Conservation (phyloP, 2,329 filamentous ascomycete species). For the Aotearoamyces nothofagi region DNA sequence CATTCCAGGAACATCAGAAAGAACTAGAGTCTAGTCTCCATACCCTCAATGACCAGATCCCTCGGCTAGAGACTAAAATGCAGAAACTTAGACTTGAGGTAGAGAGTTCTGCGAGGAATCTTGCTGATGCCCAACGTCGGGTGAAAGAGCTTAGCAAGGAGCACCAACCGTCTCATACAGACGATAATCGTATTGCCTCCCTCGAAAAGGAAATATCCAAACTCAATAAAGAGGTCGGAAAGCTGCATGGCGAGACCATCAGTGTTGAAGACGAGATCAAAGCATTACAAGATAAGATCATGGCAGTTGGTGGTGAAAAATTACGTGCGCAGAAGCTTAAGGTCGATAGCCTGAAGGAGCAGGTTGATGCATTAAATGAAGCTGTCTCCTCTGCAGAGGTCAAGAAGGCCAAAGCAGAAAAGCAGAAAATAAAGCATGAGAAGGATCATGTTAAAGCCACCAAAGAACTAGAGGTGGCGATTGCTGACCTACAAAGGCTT, state of each 20-base stretch:
- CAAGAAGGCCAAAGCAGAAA: slow-evolving; percentile 82
- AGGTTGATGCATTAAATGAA: slow-evolving; percentile 68
- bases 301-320: slow-evolving; percentile 93
- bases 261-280: slow-evolving; percentile 91
- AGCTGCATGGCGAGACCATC: slow-evolving; percentile 70
- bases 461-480: slow-evolving; percentile 61
- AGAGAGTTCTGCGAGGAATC: slow-evolving; percentile 71
- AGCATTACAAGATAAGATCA: slow-evolving; percentile 85
- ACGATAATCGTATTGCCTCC: slow-evolving; percentile 56
- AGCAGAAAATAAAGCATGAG: slow-evolving; percentile 74
- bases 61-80: slow-evolving; percentile 73
- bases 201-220: slow-evolving; percentile 67
- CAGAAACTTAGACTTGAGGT: slow-evolving; percentile 85
- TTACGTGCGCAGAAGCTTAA: slow-evolving; percentile 80
- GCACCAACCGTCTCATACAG: slow-evolving; percentile 65
- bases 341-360: slow-evolving; percentile 77
- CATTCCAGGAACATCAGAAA: slow-evolving; percentile 72
- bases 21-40: slow-evolving; percentile 62
- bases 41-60: slow-evolving; percentile 62
- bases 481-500: slow-evolving; percentile 60
- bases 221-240: slow-evolving; percentile 64
- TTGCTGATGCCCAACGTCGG: slow-evolving; percentile 69
- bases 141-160: slow-evolving; percentile 73
- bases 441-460: slow-evolving; percentile 68
- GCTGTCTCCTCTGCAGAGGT: slow-evolving; percentile 78